Evolutionary conservation across 208 protist species (phyloP).

Genomic region (Trypanosoma vivax): DNA sequence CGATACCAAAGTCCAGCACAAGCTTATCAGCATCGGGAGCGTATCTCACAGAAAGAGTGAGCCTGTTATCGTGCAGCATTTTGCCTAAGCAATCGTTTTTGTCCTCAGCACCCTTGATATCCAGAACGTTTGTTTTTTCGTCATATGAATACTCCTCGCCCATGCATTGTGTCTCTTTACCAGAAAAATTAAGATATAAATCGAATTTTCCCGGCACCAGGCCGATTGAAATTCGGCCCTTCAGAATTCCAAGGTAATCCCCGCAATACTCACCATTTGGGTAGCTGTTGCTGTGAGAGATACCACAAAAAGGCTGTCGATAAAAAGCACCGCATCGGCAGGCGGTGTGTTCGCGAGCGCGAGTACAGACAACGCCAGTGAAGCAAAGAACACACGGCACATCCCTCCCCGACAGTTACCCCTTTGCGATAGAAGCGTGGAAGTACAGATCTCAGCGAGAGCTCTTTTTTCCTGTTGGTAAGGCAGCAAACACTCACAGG

Average conservation of each 20-base stretch:
- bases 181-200: slow-evolving; percentile 41
- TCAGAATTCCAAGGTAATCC: slow-evolving; percentile 37
- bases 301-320: too few species aligned
- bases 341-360: too few species aligned
- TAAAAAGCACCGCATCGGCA: neutral
- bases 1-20: slow-evolving; percentile 46
- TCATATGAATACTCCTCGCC: slow-evolving; percentile 67
- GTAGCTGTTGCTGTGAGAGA: slow-evolving; percentile 1
- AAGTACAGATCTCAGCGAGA: too few species aligned
- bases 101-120: slow-evolving; percentile 29
- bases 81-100: slow-evolving; percentile 62
- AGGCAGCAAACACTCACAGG: too few species aligned
- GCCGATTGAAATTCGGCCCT: slow-evolving; percentile 32
- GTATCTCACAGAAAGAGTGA: slow-evolving; percentile 40
- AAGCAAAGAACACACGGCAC: too few species aligned
- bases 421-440: too few species aligned
- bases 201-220: slow-evolving; percentile 23
- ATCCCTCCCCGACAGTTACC: too few species aligned
- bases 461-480: too few species aligned
- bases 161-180: slow-evolving; percentile 32
- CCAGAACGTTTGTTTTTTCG: slow-evolving; percentile 24
- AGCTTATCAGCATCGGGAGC: slow-evolving; percentile 34
- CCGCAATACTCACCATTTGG: slow-evolving; percentile 55
- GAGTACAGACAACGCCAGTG: too few species aligned
- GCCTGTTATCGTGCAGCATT: slow-evolving; percentile 27